Evolutionary conservation across 305 asterid genomes (phyloP).

Genomic region (Plantago coronopus): DNA sequence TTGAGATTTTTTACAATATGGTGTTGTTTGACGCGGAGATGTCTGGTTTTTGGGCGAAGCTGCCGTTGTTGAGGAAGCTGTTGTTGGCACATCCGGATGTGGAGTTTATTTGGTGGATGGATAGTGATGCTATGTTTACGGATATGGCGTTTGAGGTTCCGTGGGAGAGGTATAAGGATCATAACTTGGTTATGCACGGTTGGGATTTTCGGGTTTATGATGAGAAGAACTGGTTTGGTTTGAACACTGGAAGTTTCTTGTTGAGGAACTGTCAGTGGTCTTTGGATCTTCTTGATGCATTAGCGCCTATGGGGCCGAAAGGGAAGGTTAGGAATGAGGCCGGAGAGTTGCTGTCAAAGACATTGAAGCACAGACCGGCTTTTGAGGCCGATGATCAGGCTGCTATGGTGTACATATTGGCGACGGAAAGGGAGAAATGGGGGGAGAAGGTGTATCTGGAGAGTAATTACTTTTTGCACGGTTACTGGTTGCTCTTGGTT

Average conservation of each 20-base stretch:
- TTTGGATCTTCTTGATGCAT: conserved; percentile 18
- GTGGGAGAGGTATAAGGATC: conserved; percentile 24
- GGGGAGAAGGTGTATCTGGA: conserved; percentile 19
- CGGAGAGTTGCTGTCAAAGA: conserved; percentile 15
- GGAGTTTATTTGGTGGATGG: conserved; percentile 25
- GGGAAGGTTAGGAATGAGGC: conserved; percentile 20
- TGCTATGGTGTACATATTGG: conserved; percentile 15
- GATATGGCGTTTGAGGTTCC: conserved; percentile 25
- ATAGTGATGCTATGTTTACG: conserved; percentile 23
- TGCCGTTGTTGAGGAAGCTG: conserved; percentile 20
- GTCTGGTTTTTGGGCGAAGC: conserved; percentile 23
- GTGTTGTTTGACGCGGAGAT: conserved; percentile 20
- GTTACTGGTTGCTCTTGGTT: conserved; percentile 19
- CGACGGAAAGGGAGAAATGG: conserved; percentile 16
- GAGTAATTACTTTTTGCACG: conserved; percentile 16
- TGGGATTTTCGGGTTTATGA: conserved; percentile 19
- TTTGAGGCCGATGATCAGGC: conserved; percentile 20
- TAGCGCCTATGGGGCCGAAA: conserved; percentile 23
- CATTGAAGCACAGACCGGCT: conserved; percentile 15
- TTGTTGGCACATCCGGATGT: conserved; percentile 22
- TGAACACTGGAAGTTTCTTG: conserved; percentile 18
- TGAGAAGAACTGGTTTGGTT: conserved; percentile 22
- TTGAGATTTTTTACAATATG: conserved; percentile 23
- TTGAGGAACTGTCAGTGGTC: conserved; percentile 24
- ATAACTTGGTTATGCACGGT: conserved; percentile 21